Evolutionary conservation across 257 asterid species (phyloP).

Genomic region (Dorcoceras hygrometricum): DNA sequence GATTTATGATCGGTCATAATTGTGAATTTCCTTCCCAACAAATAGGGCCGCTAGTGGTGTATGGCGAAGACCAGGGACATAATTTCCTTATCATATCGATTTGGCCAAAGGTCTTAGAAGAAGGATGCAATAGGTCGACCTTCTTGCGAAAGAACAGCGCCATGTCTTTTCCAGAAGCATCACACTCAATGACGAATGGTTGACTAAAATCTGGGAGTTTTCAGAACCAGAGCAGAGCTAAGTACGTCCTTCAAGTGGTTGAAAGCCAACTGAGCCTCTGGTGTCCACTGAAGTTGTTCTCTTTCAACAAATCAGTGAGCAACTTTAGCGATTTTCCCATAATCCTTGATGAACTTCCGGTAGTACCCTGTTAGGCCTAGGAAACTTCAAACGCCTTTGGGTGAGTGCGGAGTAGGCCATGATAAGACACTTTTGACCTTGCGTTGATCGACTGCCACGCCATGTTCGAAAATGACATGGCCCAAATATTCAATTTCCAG

Average conservation of each 20-base stretch:
- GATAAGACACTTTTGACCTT: too few relatives aligned
- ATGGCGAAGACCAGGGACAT: background rate
- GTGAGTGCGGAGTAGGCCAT: too few relatives aligned
- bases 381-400: too few relatives aligned
- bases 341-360: too few relatives aligned
- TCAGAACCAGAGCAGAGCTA: background rate
- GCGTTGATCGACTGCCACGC: too few relatives aligned
- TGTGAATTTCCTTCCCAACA: background rate
- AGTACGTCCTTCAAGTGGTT: background rate
- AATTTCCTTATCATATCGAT: background rate
- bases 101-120: background rate
- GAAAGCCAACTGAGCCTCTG: background rate
- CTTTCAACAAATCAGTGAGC: too few relatives aligned
- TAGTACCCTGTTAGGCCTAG: too few relatives aligned
- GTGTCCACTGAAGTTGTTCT: background rate
- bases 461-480: too few relatives aligned
- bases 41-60: slow-evolving; percentile 6
- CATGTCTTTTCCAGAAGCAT: background rate
- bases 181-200: background rate
- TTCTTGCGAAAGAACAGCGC: background rate
- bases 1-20: background rate
- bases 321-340: too few relatives aligned
- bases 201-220: background rate
- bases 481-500: too few relatives aligned
- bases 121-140: background rate